A percentile compares a stretch with the other conserved stretches of the same genome.
phyloP scores from a whole-genome alignment of 108 stramenopile genomes.

The Hondaea fermentalgiana region DNA sequence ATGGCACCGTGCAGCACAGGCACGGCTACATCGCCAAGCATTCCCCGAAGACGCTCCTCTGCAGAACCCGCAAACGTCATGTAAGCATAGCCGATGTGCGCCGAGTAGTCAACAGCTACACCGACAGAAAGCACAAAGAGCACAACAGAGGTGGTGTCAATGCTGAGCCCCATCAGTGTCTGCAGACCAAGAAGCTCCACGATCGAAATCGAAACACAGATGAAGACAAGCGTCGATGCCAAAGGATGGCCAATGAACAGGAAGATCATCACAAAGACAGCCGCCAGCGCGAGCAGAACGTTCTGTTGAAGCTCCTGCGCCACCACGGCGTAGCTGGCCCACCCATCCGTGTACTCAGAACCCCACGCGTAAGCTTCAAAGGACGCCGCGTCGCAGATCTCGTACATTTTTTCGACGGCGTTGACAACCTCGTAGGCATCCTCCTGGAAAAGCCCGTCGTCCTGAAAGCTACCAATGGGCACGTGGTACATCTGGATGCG shows the following conservation, averaged over 20 bases:
- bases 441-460: not conserved
- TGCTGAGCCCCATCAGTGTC: not conserved
- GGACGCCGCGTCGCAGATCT: not conserved
- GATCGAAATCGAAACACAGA: not conserved
- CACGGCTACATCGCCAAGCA: conserved; percentile 20
- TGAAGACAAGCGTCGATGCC: not conserved
- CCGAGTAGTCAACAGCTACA: conserved; percentile 28
- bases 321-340: not conserved
- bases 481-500: not conserved
- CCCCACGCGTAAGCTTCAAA: not conserved
- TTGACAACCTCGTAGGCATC: not conserved
- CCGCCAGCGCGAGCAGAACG: not conserved
- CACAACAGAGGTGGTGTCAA: conserved; percentile 21
- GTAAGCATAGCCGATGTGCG: conserved; percentile 23
- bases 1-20: conserved; percentile 29
- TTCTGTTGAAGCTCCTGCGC: not conserved
- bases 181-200: conserved; percentile 23
- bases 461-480: not conserved
- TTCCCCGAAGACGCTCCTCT: not conserved
- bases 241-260: not conserved
- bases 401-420: conserved; percentile 1
- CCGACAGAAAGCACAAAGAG: conserved; percentile 22
- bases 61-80: not conserved
- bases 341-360: not conserved
- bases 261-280: not conserved